Evolutionary conservation across 1,284 basidiomycete genomes (phyloP).

Genomic region (Veloboletus limbatus): DNA sequence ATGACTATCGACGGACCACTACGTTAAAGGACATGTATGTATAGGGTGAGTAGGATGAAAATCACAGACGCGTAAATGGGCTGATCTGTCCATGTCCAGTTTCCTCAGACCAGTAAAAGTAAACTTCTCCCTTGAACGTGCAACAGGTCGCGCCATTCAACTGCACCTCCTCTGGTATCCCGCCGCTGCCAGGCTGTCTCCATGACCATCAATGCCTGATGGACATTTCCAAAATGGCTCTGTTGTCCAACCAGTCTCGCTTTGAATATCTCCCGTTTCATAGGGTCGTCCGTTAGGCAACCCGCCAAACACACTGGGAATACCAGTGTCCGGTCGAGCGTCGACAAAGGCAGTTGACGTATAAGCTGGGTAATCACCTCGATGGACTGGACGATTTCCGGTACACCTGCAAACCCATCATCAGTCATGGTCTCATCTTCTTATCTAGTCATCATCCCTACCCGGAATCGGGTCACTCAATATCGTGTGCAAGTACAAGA

Average conservation of each 20-base stretch:
- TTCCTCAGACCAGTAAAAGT: constrained; percentile 33
- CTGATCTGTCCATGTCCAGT: constrained; percentile 8
- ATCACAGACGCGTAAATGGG: not conserved
- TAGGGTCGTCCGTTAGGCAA: constrained; percentile 63
- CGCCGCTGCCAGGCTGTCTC: constrained; percentile 67
- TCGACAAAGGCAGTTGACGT: constrained; percentile 51
- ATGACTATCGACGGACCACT: constrained; percentile 20
- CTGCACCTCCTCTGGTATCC: constrained; percentile 47
- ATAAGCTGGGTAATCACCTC: constrained; percentile 52
- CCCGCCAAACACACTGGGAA: constrained; percentile 73
- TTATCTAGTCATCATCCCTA: constrained; percentile 34
- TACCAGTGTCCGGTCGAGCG: constrained; percentile 61
- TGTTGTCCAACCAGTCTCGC: constrained; percentile 53
- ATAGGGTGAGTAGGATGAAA: constrained; percentile 27
- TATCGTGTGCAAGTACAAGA: constrained; percentile 70
- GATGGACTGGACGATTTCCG: constrained; percentile 62
- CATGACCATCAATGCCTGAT: constrained; percentile 59
- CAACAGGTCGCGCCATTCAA: constrained; percentile 61
- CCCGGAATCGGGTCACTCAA: constrained; percentile 65
- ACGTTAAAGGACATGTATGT: constrained; percentile 19
- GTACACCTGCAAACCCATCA: constrained; percentile 51
- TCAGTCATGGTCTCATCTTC: constrained; percentile 15
- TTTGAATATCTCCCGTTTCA: constrained; percentile 59
- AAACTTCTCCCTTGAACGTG: constrained; percentile 33
- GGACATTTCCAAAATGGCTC: constrained; percentile 59